Evolutionary conservation across 2,329 filamentous ascomycete genomes (phyloP), one percentile per base, ranked within the genome.

Genomic region (Albifimbria verrucaria): DNA sequence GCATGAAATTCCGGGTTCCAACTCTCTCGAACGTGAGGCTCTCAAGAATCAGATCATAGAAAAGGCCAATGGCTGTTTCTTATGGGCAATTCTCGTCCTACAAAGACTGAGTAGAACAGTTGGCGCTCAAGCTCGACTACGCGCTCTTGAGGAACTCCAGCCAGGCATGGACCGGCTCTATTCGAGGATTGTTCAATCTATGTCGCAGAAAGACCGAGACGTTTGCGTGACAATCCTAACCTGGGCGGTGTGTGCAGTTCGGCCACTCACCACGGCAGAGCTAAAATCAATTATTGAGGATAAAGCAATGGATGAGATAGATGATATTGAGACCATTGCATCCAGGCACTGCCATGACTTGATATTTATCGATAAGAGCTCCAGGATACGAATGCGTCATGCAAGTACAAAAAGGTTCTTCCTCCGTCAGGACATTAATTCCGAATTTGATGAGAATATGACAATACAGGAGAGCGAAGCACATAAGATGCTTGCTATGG

Each of bases 231-330:
- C 43, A 9, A 24, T 46, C 5, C 11, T 46, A 22, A 46, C 43
- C 9, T 46, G 43, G 43, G 24, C 43, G 6, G 43, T 46, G 9
- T 46, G 43, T 21, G 43, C 43, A 10, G 43, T 46, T n/a, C 43
- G 43, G 10, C 43, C 43, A 7, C 43, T 46, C 17, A 46, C 43
- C 11, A 46, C 43, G 9, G 43, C n/a, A n/a, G 43, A 46, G 43
- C 22, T 46, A 21, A 46, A 46, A 22, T 46, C 43, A 46, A 21
- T 46, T 10, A 24, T 46, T 46, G 43, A 46, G 43, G 43, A 46
- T 12, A 46, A 12, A 22, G 43, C 43, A 7, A 46, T 46, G 43
- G 43, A 46, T 24, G 21, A 46, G 22, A 46, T 46, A 6, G 43
- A 46, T n/a, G 43, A 46, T 21, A 46, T 46, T 24, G 43, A 22